Base-by-base conservation (phyloP, 2,329 filamentous ascomycete genomes). In the Ceratocystis alfenasii region DNA sequence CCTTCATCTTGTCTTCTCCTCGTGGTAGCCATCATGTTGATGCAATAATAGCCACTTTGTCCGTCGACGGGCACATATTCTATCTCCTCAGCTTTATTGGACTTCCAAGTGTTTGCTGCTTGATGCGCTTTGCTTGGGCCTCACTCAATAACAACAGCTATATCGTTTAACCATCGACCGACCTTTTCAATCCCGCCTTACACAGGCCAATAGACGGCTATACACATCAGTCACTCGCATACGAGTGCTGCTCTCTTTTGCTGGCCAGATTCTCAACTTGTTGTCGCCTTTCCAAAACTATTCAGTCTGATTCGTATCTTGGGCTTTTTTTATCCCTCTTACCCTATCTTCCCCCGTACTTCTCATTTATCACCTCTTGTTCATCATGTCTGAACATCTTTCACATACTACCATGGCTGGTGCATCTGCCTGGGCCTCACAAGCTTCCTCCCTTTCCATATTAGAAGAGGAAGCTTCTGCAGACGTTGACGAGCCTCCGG, bases 401-500 rank as follows among this genome's bases (percentile, higher is more conserved):
- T 62, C 60, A 45, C 66, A 67, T 33, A 60, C 62, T 59, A 20
- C 41, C 36, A 22, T 63, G 36, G 50, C 57, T n/a, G 63, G 63
- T 50, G 59, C 48, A 7, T 28, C 57, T 45, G 50, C 65, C 17
- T 68, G 67, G 68, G 50, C 66, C 41, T 68, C 68, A 50, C 67
- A 66, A 66, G 61, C 64, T 57, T 20, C 66, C 57, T 44, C 66
- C 41, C 55, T 66, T 36, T 64, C 64, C 30, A 46, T 64, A 60
- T 36, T 64, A 61, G 68, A 69, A 46, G 68, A 69, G 45, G 68
- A 69, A 20, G 60, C 63, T 57, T 41, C 62, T 46, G 66, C 68
- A 28, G 68, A 69, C 59, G 68, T 69, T 36, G 68, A 69, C 63
- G 68, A 69, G 55, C 68, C 68, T 15, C 68, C 68, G 64, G 68